phyloP scores from a whole-genome alignment of 495 filamentous ascomycete species.

The Talaromyces stipitatus region DNA sequence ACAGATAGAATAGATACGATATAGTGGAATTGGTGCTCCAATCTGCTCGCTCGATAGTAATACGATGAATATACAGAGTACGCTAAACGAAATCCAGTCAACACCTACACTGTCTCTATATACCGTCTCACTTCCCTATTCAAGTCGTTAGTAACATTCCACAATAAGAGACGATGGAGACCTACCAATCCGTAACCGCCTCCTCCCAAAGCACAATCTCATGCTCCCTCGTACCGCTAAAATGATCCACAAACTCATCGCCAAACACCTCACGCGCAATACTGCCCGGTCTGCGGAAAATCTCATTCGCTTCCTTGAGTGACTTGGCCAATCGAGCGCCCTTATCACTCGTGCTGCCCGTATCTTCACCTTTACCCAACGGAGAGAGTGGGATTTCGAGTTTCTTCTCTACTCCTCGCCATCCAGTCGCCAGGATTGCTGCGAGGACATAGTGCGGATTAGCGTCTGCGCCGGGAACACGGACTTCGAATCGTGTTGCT shows the following conservation, averaged over 20 bases:
- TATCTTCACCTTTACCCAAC: slow-evolving; percentile 66
- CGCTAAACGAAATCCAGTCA: background rate
- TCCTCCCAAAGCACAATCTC: slow-evolving; percentile 90
- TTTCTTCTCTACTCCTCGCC: slow-evolving; percentile 85
- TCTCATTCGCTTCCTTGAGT: slow-evolving; percentile 70
- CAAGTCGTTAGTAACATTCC: slow-evolving; percentile 10
- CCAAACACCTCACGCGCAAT: slow-evolving; percentile 88
- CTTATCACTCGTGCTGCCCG: slow-evolving; percentile 52
- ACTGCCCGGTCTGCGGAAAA: slow-evolving; percentile 67
- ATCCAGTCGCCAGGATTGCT: slow-evolving; percentile 76
- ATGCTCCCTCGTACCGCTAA: slow-evolving; percentile 84
- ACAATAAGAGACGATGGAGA: slow-evolving; percentile 8
- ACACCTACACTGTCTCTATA: slow-evolving; percentile 38
- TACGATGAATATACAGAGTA: too few species aligned
- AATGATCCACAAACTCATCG: slow-evolving; percentile 93
- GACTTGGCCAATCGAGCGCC: slow-evolving; percentile 63
- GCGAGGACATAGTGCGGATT: slow-evolving; percentile 87
- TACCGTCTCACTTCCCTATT: slow-evolving; percentile 43
- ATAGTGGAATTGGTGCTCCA: too few species aligned
- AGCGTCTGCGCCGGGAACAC: slow-evolving; percentile 83
- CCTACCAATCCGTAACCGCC: slow-evolving; percentile 87
- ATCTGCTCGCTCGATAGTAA: too few species aligned
- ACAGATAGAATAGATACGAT: too few species aligned
- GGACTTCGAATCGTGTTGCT: slow-evolving; percentile 85
- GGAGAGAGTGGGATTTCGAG: slow-evolving; percentile 76